phyloP scores from a whole-genome alignment of 192 early-diverging fungal genomes.

The Entomortierella lignicola region DNA sequence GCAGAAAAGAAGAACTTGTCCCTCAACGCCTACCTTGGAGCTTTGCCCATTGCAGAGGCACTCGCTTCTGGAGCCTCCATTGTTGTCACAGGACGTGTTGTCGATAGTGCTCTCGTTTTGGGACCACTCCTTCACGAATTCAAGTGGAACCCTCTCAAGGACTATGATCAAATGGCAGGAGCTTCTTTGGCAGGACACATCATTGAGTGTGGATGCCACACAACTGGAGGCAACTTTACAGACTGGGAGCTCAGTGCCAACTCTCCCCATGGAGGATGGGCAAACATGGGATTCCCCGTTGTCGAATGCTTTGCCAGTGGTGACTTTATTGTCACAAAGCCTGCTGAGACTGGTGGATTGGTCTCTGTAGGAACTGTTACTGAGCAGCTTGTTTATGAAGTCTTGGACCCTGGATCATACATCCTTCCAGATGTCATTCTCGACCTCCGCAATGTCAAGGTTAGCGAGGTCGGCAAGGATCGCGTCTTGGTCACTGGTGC shows the following conservation, averaged over 20 bases:
- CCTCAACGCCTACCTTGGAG: slow-evolving; percentile 74
- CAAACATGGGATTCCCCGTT: slow-evolving; percentile 78
- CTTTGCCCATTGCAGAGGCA: slow-evolving; percentile 64
- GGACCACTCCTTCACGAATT: slow-evolving; percentile 73
- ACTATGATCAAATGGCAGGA: slow-evolving; percentile 69
- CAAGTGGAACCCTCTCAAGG: slow-evolving; percentile 60
- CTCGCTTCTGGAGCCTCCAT: slow-evolving; percentile 69
- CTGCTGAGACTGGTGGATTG: slow-evolving; percentile 69
- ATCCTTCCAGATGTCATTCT: slow-evolving; percentile 73
- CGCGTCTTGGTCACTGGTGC: slow-evolving; percentile 71
- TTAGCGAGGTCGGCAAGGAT: slow-evolving; percentile 64
- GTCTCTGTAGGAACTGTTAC: slow-evolving; percentile 67
- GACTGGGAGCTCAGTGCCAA: slow-evolving; percentile 69
- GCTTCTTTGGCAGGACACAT: slow-evolving; percentile 75
- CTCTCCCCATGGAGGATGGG: slow-evolving; percentile 65
- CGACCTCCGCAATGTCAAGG: slow-evolving; percentile 67
- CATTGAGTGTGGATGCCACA: slow-evolving; percentile 76
- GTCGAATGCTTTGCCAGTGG: slow-evolving; percentile 68
- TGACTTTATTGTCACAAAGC: slow-evolving; percentile 69
- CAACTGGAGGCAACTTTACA: slow-evolving; percentile 77
- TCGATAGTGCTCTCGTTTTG: slow-evolving; percentile 73
- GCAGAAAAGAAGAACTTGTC: slow-evolving; percentile 65
- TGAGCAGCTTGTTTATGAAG: slow-evolving; percentile 76
- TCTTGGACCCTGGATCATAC: slow-evolving; percentile 73
- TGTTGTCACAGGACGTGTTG: slow-evolving; percentile 74